phyloP scores from a whole-genome alignment of 2,329 filamentous ascomycete genomes.

The Apiospora pterosperma region DNA sequence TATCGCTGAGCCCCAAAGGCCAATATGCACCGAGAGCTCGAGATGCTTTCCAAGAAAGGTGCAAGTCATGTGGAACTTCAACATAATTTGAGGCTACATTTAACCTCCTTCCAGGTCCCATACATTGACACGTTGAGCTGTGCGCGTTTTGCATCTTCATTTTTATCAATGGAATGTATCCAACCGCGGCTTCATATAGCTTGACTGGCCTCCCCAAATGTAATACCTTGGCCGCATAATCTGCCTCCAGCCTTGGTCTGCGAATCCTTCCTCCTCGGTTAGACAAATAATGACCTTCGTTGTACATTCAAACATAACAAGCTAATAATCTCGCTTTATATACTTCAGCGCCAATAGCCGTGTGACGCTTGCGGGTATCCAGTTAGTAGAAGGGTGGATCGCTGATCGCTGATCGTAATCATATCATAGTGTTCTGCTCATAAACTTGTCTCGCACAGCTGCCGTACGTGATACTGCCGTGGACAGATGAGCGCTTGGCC shows the following conservation, averaged over 20 bases:
- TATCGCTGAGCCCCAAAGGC: background rate
- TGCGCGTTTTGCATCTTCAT: background rate
- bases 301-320: background rate
- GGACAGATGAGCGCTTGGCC: background rate
- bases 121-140: background rate
- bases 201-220: background rate
- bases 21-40: background rate
- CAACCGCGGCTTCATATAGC: background rate
- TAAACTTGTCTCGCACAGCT: background rate
- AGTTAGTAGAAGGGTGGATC: background rate
- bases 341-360: background rate
- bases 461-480: background rate
- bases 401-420: background rate
- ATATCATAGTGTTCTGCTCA: background rate
- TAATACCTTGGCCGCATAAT: background rate
- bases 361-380: background rate
- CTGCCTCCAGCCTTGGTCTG: background rate
- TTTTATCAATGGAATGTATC: background rate
- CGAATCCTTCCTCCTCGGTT: background rate
- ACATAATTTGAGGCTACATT: no score
- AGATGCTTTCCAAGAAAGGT: background rate
- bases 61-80: background rate
- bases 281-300: background rate
- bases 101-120: background rate
- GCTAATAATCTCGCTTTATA: background rate